Evolutionary conservation across 202 grass and related monocot genomes (phyloP).

Genomic region (Zoysia matrella): DNA sequence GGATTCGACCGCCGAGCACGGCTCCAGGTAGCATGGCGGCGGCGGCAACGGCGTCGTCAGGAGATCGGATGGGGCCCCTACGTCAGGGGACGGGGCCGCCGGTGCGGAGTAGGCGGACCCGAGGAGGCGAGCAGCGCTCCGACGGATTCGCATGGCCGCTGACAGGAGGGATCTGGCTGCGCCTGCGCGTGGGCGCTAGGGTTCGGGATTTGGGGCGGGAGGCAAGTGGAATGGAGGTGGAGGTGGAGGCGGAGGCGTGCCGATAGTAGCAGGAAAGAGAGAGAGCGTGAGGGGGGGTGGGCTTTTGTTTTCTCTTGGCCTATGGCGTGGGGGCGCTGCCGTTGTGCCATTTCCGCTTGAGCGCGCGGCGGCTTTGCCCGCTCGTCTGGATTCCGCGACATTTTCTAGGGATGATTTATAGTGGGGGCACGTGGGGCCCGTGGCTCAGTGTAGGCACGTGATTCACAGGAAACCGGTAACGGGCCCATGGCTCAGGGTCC

Average conservation of each 20-base stretch:
- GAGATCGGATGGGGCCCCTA: neutral
- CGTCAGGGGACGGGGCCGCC: neutral
- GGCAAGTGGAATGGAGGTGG: neutral
- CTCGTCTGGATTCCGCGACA: no score
- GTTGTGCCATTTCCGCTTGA: no score
- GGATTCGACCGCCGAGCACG: conserved; percentile 22
- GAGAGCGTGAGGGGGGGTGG: neutral
- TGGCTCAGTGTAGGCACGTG: no score
- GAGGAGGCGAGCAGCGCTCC: conserved; percentile 31
- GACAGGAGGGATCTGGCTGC: neutral
- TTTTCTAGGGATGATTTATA: no score
- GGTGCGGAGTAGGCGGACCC: neutral
- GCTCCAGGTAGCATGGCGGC: neutral
- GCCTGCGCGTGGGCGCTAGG: neutral
- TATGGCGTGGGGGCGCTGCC: no score
- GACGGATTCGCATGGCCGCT: conserved; percentile 42
- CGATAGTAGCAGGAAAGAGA: no score
- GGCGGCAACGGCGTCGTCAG: neutral
- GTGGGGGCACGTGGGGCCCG: no score
- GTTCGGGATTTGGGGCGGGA: conserved; percentile 40
- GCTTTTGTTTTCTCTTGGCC: neutral
- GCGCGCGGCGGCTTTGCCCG: no score
- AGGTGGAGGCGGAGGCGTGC: neutral
- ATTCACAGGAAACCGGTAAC: no score
- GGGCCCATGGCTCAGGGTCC: no score